Evolutionary conservation across 2,329 filamentous ascomycete genomes (phyloP).

Genomic region (Hyphodiscus sp.): DNA sequence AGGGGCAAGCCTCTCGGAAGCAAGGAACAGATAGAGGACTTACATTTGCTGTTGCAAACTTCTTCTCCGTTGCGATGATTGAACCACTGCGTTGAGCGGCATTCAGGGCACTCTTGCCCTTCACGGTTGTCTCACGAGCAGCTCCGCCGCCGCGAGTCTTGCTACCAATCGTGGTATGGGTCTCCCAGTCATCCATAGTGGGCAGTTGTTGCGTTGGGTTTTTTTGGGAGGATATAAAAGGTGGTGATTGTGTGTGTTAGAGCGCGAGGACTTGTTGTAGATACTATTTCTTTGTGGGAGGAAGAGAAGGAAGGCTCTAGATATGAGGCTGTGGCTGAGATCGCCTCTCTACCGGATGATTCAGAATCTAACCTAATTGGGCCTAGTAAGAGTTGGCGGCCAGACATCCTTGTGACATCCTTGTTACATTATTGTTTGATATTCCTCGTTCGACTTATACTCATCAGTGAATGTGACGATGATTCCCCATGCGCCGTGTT

Average conservation of each 20-base stretch:
- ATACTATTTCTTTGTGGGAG: conserved; percentile 5
- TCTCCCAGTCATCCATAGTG: conserved; percentile 74
- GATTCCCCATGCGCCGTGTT: neutral
- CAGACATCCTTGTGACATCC: neutral
- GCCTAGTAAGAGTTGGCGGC: neutral
- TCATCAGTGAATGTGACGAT: too few relatives aligned
- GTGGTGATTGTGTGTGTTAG: neutral
- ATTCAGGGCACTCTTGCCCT: conserved; percentile 77
- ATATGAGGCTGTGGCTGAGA: neutral
- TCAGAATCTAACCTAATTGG: neutral
- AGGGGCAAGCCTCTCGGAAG: too few relatives aligned
- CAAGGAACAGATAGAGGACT: conserved; percentile 31
- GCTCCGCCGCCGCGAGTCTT: conserved; percentile 65
- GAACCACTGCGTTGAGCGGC: conserved; percentile 77
- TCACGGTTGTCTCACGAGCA: conserved; percentile 80
- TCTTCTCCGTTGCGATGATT: conserved; percentile 86
- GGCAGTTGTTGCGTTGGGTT: neutral
- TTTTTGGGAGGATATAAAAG: neutral
- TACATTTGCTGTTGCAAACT: conserved; percentile 76
- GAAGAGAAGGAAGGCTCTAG: conserved; percentile 2
- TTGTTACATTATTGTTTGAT: neutral
- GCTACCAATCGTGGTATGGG: conserved; percentile 88
- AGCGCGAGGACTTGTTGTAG: neutral
- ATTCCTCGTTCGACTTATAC: neutral
- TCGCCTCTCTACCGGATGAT: conserved; percentile 5